Base-by-base conservation (phyloP, 176 grass and related monocot genomes). In the Luzula sylvatica region DNA sequence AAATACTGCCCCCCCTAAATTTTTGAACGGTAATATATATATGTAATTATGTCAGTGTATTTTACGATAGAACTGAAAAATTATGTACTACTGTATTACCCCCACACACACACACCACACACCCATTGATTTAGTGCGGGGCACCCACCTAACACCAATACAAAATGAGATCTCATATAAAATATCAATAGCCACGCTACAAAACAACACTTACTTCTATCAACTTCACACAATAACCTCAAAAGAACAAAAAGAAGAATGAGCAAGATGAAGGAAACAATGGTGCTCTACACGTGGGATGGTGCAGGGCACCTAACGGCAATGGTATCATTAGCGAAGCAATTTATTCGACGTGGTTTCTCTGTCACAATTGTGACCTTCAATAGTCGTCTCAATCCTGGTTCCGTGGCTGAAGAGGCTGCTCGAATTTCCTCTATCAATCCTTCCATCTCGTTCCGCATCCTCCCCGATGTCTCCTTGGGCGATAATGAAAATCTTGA, bases 301-400 rank as follows among this genome's bases (percentile, higher is more conserved):
- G 69, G 69, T 42, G 65, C 56, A n/a, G 72, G 77, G 15, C 76
- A 78, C 46, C 67, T 73, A 1, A 71, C 46, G 23, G 71, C 82
- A 3, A 57, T 65, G 61, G 44, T 87, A 41, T 43, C 73, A 48
- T 66, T 86, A 12, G 69, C 75, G 47, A 67, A 54, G 45, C 25
- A 67, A n/a, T 76, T 86, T 56, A n/a, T 53, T n/a, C 55, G 15
- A n/a, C 65, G 52, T 48, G 69, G 65, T n/a, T 25, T 74, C 13
- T 50, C 24, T 22, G 52, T 65, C 57, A 74, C 65, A 25, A 11
- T 70, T 8, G 64, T 55, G 19, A 38, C 56, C 63, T 20, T 53
- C 15, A 50, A 73, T 15, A 47, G 55, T 21, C 61, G 21, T 0
- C 2, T 25, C 29, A 38, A 44, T 20, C 3, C 44, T 3, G 42